Base-by-base conservation (phyloP, 2,329 filamentous ascomycete species). In the Sporothrix variecibatus region DNA sequence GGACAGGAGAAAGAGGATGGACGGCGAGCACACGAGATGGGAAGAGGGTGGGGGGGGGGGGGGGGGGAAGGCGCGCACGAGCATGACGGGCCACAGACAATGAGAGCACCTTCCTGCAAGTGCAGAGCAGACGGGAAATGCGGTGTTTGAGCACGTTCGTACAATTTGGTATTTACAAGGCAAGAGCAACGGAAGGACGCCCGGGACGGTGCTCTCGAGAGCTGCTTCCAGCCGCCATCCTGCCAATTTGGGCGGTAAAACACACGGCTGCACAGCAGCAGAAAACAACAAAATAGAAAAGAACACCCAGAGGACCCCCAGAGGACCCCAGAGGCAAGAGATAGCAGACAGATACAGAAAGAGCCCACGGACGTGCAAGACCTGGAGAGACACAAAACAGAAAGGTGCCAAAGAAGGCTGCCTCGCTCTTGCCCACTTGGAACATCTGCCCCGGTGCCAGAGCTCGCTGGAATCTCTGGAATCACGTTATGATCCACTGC, bases 401-500 rank as follows among this genome's bases (percentile, higher is more conserved):
- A 69, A 69, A 69, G 67, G 67, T 69, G 67, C 28, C 31, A 71
- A 62, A 71, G 51, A 20, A 7, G n/a, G 23, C 23, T 40, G 38
- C 9, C 46, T 71, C n/a, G 51, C 69, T 58, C 34, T 53, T 71
- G 49, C 51, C 49, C 31, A 60, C 23, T 49, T 58, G 53, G 69
- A 58, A n/a, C 15, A 43, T n/a, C 26, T 71, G 31, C 28, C 68
- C 46, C 49, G 31, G 49, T 23, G 46, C 38, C 31, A 38, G 20
- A 58, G 68, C 68, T 58, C 51, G 17, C 53, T 58, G 53, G 58
- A 62, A 34, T 20, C 28, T 11, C 23, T 46, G 67, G 28, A 53
- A 56, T 70, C 67, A 70, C 67, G 49, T 70, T 56, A 40, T 56
- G 49, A 38, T 56, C 67, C 67, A 70, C 46, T 7, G 46, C n/a